phyloP scores from a whole-genome alignment of 768 basidiomycete genomes.

The Crassisporium funariophilum region DNA sequence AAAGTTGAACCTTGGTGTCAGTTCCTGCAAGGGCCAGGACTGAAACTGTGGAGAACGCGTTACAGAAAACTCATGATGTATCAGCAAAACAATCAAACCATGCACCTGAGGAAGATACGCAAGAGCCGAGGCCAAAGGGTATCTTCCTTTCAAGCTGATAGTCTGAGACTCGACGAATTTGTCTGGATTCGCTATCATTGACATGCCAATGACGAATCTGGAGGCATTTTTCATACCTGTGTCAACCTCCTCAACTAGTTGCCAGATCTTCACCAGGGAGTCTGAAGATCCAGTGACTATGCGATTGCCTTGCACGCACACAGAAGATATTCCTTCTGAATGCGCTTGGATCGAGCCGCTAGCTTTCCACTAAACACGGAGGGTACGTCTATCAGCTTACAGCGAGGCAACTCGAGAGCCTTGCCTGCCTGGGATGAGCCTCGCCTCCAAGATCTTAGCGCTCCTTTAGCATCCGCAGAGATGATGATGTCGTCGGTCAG shows the following conservation, averaged over 20 bases:
- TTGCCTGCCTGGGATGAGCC: slow-evolving; percentile 42
- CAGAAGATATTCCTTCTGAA: slow-evolving; percentile 64
- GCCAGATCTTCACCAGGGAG: slow-evolving; percentile 77
- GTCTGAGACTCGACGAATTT: slow-evolving; percentile 56
- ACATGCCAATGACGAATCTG: neutral
- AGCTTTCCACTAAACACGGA: slow-evolving; percentile 55
- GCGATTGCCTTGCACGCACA: slow-evolving; percentile 51
- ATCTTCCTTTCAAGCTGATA: slow-evolving; percentile 65
- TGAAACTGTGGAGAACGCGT: slow-evolving; percentile 40
- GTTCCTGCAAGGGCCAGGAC: slow-evolving; percentile 87
- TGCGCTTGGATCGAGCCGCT: slow-evolving; percentile 58
- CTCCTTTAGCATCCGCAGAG: slow-evolving; percentile 79
- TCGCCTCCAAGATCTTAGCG: slow-evolving; percentile 62
- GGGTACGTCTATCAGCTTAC: slow-evolving; percentile 20
- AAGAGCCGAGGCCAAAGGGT: slow-evolving; percentile 73
- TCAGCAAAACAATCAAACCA: slow-evolving; percentile 42
- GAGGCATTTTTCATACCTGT: slow-evolving; percentile 26
- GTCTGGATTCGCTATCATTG: neutral
- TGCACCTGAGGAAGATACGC: slow-evolving; percentile 64
- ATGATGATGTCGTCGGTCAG: slow-evolving; percentile 51
- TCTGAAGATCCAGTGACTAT: slow-evolving; percentile 86
- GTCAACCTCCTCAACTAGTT: slow-evolving; percentile 31
- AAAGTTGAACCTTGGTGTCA: slow-evolving; percentile 77
- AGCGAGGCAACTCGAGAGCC: slow-evolving; percentile 15
- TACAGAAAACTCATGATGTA: slow-evolving; percentile 1